Evolutionary conservation across 768 basidiomycete genomes (phyloP).

Genomic region (Cyathus striatus): DNA sequence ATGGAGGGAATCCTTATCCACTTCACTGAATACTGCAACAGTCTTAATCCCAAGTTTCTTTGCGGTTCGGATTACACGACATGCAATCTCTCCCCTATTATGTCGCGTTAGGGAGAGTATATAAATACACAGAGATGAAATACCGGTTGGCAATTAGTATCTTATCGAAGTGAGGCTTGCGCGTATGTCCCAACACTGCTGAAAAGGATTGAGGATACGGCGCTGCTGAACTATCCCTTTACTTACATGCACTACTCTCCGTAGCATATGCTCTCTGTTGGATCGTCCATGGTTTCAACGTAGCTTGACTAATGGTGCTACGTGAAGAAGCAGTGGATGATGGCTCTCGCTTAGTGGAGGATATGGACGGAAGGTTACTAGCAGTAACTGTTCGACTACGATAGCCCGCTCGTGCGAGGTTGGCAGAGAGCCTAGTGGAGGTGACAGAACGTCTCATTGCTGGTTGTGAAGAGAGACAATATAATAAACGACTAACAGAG

Average conservation of each 20-base stretch:
- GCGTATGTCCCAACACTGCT: constrained; percentile 10
- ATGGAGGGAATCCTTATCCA: constrained; percentile 76
- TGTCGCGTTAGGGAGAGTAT: neutral
- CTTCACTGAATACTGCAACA: constrained; percentile 90
- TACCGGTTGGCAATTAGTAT: constrained; percentile 89
- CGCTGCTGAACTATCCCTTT: too few relatives aligned
- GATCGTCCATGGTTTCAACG: neutral
- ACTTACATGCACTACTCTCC: constrained; percentile 18
- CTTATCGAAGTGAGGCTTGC: constrained; percentile 74
- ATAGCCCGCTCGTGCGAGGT: constrained; percentile 8
- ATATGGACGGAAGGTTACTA: too few relatives aligned
- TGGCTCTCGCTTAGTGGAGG: too few relatives aligned
- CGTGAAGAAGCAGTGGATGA: too few relatives aligned
- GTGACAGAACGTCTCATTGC: constrained; percentile 28
- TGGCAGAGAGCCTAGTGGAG: constrained; percentile 19
- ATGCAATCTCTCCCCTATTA: constrained; percentile 88
- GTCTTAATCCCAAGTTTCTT: constrained; percentile 85
- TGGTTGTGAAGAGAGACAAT: constrained; percentile 21
- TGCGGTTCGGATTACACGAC: constrained; percentile 89
- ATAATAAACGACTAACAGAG: neutral
- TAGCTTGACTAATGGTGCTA: too few relatives aligned
- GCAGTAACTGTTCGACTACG: constrained; percentile 1
- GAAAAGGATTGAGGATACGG: too few relatives aligned
- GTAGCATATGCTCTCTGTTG: constrained; percentile 18
- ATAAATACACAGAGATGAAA: constrained; percentile 4